A percentile compares a stretch with the other conserved stretches of the same genome.
Evolutionary conservation across 1,284 basidiomycete genomes (phyloP).

Genomic region (Phellopilus nigrolimitatus): DNA sequence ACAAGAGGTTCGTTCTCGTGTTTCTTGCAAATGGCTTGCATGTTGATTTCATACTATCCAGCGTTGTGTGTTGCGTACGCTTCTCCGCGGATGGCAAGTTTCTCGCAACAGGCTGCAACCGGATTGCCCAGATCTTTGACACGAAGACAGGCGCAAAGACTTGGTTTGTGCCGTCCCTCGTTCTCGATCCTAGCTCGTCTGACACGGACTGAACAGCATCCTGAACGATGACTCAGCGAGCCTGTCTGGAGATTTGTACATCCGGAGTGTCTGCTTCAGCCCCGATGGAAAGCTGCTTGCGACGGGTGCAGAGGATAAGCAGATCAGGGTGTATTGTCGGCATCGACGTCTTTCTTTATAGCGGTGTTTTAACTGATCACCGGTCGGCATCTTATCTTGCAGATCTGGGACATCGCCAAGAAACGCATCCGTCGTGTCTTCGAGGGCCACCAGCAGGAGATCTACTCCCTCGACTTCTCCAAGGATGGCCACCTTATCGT

Average conservation of each 20-base stretch:
- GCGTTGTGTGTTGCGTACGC: conserved; percentile 78
- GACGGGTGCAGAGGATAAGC: conserved; percentile 81
- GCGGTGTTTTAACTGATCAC: conserved; percentile 2
- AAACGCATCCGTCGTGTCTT: conserved; percentile 71
- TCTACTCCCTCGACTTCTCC: conserved; percentile 88
- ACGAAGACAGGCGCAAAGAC: conserved; percentile 64
- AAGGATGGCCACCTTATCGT: conserved; percentile 78
- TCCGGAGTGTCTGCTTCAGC: conserved; percentile 80
- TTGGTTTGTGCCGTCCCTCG: conserved; percentile 34
- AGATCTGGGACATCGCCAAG: conserved; percentile 86
- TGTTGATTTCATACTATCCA: conserved; percentile 27
- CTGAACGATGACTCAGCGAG: conserved; percentile 64
- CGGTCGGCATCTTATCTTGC: conserved; percentile 12
- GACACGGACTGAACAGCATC: conserved; percentile 39
- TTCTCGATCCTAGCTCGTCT: neutral
- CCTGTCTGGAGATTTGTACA: conserved; percentile 73
- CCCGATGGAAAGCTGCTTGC: conserved; percentile 79
- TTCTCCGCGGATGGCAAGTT: conserved; percentile 80
- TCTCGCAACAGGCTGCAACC: conserved; percentile 76
- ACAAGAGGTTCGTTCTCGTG: conserved; percentile 70
- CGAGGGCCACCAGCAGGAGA: conserved; percentile 85
- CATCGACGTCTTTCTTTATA: conserved; percentile 10
- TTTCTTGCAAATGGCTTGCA: conserved; percentile 9
- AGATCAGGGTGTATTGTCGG: conserved; percentile 66
- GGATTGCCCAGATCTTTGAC: conserved; percentile 73